Evolutionary conservation across 2,329 filamentous ascomycete species (phyloP), one percentile per base, ranked within the genome.

Genomic region (Sclerotinia nivalis): DNA sequence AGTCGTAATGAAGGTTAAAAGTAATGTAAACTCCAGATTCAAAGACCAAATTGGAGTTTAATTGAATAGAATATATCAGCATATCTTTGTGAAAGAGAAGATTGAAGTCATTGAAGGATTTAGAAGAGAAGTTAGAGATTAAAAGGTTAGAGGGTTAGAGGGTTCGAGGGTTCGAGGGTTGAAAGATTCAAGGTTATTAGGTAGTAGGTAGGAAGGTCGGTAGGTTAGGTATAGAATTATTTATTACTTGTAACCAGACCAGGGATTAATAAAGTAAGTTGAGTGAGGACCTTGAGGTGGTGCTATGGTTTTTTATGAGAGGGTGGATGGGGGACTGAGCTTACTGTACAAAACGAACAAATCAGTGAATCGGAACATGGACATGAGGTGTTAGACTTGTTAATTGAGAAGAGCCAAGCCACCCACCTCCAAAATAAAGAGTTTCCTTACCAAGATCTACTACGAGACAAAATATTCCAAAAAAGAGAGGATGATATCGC

Each of bases 1-100:
- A 31, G 25, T 13, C 20, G 25, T 68, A 45, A 40, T 40, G 31
- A 66, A 43, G 34, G 25, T 40, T 62, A 47, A 62, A 52, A 45
- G 1, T 2, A 50, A 66, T 43, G 22, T 37, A 58, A 22, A 58
- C 34, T 8, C 52, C 28, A 55, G 52, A 13, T 37, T 25, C 22
- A 6, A 25, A 43, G 12, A 40, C 7, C 28, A n/a, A 28, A 25
- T 31, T 70, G 28, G 54, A 60, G 22, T 59, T 58, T 67, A 56
- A 71, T 71, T 71, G 65, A 72, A 70, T 69, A 54, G 55, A 74
- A 69, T 62, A 56, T 72, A 74, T 73, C 34, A 72, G 67, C 70
- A 37, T 62, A 64, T 69, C 31, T 67, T 59, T 18, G 43, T 58
- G 65, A 34, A 55, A 49, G 52, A 59, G 25, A 45, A 20, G 37